phyloP scores from a whole-genome alignment of 2,329 filamentous ascomycete species.

The Amesomyces nigricolor region DNA sequence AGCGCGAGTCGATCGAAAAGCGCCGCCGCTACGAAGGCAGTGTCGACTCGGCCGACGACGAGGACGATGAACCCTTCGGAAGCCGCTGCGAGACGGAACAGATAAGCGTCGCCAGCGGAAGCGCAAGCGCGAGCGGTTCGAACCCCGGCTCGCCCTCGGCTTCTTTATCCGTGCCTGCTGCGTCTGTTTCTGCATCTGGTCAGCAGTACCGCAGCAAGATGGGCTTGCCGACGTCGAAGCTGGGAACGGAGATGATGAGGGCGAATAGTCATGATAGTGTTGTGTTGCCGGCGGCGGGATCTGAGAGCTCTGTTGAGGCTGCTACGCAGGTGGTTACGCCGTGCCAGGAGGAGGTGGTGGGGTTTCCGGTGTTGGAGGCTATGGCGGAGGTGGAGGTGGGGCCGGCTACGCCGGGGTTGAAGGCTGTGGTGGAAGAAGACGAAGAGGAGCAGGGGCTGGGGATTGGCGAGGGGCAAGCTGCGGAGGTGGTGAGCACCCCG shows the following conservation, averaged over 20 bases:
- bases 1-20: conserved; percentile 69
- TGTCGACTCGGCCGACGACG: conserved; percentile 85
- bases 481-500: conserved; percentile 27
- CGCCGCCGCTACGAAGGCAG: conserved; percentile 60
- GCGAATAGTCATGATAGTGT: conserved; percentile 90
- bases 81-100: conserved; percentile 31
- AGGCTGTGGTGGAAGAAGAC: neutral
- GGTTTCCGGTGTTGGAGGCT: conserved; percentile 17
- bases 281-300: conserved; percentile 40
- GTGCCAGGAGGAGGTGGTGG: conserved; percentile 36
- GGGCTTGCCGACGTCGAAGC: conserved; percentile 71
- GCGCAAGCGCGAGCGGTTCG: conserved; percentile 14
- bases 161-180: too few relatives aligned
- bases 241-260: conserved; percentile 96
- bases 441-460: conserved; percentile 11
- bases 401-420: neutral
- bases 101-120: conserved; percentile 27
- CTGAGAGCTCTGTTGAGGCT: conserved; percentile 38
- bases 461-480: too few relatives aligned
- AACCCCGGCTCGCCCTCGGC: conserved; percentile 13
- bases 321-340: conserved; percentile 50
- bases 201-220: conserved; percentile 50
- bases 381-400: too few relatives aligned
- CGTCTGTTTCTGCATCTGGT: neutral
- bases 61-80: conserved; percentile 78